Conservation (phyloP, 257 asterid genomes). For the Solanum ossicruentum region DNA sequence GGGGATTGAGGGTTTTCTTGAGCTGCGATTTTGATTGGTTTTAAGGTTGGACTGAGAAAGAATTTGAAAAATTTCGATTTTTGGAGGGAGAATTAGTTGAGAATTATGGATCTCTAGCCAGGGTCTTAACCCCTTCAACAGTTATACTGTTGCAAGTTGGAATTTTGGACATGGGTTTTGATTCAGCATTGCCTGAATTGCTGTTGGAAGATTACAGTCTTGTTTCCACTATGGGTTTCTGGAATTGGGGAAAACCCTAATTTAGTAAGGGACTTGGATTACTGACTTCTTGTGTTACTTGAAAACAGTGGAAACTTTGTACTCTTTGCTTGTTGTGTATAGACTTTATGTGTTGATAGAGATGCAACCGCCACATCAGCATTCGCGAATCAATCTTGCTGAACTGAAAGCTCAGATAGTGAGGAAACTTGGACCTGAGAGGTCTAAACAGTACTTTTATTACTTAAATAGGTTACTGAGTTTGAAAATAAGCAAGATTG, state of each 20-base stretch:
- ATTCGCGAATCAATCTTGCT: constrained; percentile 58
- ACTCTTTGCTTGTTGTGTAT: constrained; percentile 21
- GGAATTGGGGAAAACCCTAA: constrained; percentile 40
- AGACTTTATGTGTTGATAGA: constrained; percentile 37
- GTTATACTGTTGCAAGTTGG: constrained; percentile 11
- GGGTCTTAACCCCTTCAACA: constrained; percentile 20
- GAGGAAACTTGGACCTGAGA: constrained; percentile 67
- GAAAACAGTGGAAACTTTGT: not conserved
- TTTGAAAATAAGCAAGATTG: constrained; percentile 63
- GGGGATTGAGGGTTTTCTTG: not conserved
- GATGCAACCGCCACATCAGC: constrained; percentile 78
- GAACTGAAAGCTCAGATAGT: constrained; percentile 66
- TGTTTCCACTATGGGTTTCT: constrained; percentile 33
- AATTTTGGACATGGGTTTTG: constrained; percentile 36
- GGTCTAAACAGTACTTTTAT: constrained; percentile 67
- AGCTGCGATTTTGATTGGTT: not conserved
- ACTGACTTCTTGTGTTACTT: not conserved
- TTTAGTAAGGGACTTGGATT: constrained; percentile 22
- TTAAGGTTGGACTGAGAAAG: constrained; percentile 12
- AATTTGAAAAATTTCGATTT: constrained; percentile 25
- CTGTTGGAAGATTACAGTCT: constrained; percentile 22
- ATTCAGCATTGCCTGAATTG: constrained; percentile 23
- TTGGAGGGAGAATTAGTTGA: constrained; percentile 65
- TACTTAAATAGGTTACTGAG: constrained; percentile 59
- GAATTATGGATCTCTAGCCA: constrained; percentile 40